phyloP scores from a whole-genome alignment of 768 basidiomycete species.

The Boletus bicolor region DNA sequence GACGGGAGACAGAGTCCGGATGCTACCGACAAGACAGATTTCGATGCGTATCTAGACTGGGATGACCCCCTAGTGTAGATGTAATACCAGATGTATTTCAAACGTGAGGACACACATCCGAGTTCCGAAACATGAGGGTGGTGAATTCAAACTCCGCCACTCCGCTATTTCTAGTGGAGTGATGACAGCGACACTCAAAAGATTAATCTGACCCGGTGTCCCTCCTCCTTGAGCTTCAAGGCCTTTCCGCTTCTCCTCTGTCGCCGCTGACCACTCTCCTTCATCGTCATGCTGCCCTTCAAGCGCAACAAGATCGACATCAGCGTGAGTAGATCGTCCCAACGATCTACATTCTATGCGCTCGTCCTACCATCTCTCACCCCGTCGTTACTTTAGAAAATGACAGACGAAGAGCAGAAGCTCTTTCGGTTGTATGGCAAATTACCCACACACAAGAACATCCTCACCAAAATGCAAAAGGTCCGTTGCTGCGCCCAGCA shows the following conservation, averaged over 20 bases:
- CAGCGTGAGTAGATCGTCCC: conserved; percentile 56
- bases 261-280: conserved; percentile 12
- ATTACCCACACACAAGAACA: conserved; percentile 89
- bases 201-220: background rate
- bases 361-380: conserved; percentile 15
- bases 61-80: conserved; percentile 1
- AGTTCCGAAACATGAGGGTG: conserved; percentile 32
- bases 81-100: conserved; percentile 13
- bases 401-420: conserved; percentile 89
- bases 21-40: conserved; percentile 1
- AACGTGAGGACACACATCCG: conserved; percentile 21
- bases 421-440: conserved; percentile 95
- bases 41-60: background rate
- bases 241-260: conserved; percentile 28
- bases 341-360: background rate
- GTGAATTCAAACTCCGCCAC: conserved; percentile 24
- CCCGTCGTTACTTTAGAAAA: conserved; percentile 45
- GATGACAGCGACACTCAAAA: conserved; percentile 21
- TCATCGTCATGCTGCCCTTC: conserved; percentile 60
- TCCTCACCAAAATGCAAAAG: conserved; percentile 94
- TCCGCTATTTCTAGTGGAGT: conserved; percentile 22
- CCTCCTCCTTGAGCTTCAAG: conserved; percentile 2
- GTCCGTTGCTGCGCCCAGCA: conserved; percentile 38
- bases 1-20: background rate
- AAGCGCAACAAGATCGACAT: conserved; percentile 93